Percentiles rank a stretch among this genome's conserved stretches.
Conservation (phyloP, 371 early-diverging fungal species). For the Actinomortierella wolfii region DNA sequence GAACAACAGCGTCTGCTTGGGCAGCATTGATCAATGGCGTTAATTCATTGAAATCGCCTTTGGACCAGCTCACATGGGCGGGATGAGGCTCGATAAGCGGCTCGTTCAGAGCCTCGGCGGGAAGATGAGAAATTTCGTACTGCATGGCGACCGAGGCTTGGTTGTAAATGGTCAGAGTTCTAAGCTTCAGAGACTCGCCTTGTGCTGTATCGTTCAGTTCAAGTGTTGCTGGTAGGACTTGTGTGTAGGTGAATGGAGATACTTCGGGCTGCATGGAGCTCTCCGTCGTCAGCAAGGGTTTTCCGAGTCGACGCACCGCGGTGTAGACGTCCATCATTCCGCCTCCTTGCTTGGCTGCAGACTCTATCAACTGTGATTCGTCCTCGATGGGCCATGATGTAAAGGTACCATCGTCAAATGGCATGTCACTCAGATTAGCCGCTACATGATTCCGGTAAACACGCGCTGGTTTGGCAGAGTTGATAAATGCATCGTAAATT, state of each 20-base stretch:
- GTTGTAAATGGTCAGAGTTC: slow-evolving; percentile 24
- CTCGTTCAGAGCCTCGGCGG: slow-evolving; percentile 27
- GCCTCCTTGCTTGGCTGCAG: slow-evolving; percentile 29
- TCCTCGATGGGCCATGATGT: neutral
- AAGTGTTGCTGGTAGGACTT: slow-evolving; percentile 16
- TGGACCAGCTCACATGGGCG: no score
- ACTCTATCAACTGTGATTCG: slow-evolving; percentile 5
- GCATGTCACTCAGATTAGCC: slow-evolving; percentile 1
- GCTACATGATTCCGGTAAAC: slow-evolving; percentile 12
- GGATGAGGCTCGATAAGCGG: slow-evolving; percentile 18
- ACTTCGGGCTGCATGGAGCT: neutral
- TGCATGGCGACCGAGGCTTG: slow-evolving; percentile 6
- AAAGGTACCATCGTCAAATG: neutral
- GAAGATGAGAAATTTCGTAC: slow-evolving; percentile 23
- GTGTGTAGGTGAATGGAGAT: neutral
- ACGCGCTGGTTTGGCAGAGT: slow-evolving; percentile 16
- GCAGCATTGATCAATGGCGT: no score
- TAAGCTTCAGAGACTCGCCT: neutral
- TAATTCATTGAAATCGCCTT: no score
- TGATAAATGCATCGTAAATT: slow-evolving; percentile 16
- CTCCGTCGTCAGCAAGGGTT: neutral
- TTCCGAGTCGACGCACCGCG: slow-evolving; percentile 13
- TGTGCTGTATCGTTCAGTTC: slow-evolving; percentile 29
- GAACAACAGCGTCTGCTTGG: slow-evolving; percentile 6
- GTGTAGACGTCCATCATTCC: slow-evolving; percentile 27